A percentile compares a stretch with the other conserved stretches of the same genome.
phyloP scores from a whole-genome alignment of 768 basidiomycete genomes.

The Lentinula guzmanii region DNA sequence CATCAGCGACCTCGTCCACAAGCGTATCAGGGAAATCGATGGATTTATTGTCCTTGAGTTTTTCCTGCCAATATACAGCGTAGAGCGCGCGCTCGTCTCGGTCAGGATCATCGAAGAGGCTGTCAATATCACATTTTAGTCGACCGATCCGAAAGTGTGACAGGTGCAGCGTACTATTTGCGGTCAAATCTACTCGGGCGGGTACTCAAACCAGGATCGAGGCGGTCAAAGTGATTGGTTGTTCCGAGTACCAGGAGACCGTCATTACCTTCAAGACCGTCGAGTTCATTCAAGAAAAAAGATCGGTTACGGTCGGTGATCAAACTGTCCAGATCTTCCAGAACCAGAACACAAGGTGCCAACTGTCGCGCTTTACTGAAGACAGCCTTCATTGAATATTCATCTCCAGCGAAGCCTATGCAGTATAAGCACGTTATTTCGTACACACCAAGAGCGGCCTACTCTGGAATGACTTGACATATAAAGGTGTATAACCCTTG shows the following conservation, averaged over 20 bases:
- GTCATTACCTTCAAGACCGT: slow-evolving; percentile 75
- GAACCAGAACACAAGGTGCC: slow-evolving; percentile 59
- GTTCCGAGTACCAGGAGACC: slow-evolving; percentile 74
- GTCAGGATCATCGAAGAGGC: slow-evolving; percentile 69
- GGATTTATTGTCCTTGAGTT: slow-evolving; percentile 55
- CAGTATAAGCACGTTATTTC: not conserved
- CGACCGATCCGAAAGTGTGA: not conserved
- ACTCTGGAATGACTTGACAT: slow-evolving; percentile 80
- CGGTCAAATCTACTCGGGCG: slow-evolving; percentile 84
- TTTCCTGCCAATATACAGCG: slow-evolving; percentile 74
- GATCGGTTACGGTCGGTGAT: slow-evolving; percentile 76
- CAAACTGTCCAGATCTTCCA: slow-evolving; percentile 65
- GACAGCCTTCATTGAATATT: slow-evolving; percentile 57
- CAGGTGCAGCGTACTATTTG: slow-evolving; percentile 55
- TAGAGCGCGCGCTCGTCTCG: slow-evolving; percentile 61
- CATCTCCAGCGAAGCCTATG: slow-evolving; percentile 55
- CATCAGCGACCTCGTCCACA: slow-evolving; percentile 48
- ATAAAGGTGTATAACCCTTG: slow-evolving; percentile 61
- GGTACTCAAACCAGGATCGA: slow-evolving; percentile 71
- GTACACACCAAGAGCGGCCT: slow-evolving; percentile 12
- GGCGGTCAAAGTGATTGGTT: slow-evolving; percentile 78
- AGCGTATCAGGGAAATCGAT: slow-evolving; percentile 66
- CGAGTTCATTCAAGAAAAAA: slow-evolving; percentile 85
- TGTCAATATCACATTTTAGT: slow-evolving; percentile 17
- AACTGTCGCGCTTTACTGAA: slow-evolving; percentile 70